A percentile compares a stretch with the other conserved stretches of the same genome.
Conservation (phyloP, 306 rosid genomes). For the Quercus suber region DNA sequence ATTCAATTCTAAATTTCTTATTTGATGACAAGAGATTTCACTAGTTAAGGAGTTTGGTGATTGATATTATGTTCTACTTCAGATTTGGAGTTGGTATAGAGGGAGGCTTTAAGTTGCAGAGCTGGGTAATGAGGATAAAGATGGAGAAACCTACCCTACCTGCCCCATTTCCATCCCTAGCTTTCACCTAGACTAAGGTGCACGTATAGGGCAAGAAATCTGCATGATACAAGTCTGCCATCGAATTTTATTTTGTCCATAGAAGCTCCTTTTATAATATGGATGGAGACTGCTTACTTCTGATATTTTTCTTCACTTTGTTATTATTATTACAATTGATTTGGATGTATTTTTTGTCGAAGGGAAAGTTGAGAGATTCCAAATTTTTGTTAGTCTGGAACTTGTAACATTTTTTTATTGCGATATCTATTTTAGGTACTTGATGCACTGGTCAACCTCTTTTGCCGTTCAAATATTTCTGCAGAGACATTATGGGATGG, state of each 20-base stretch:
- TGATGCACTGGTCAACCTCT: constrained; percentile 82
- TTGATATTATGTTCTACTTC: not conserved
- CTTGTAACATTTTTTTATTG: not conserved
- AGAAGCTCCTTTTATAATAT: not conserved
- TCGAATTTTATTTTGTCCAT: not conserved
- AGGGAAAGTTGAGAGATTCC: not conserved
- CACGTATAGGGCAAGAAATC: not conserved
- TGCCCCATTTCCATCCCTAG: not conserved
- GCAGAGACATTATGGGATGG: constrained; percentile 94
- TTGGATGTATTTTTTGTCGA: not conserved
- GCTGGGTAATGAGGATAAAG: not conserved
- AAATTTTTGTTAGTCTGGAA: constrained; percentile 15
- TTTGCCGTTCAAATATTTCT: constrained; percentile 79
- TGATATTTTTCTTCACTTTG: not conserved
- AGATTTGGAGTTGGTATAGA: not conserved
- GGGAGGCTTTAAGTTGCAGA: not conserved
- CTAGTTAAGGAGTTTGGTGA: too few relatives aligned
- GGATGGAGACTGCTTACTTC: not conserved
- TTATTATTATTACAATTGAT: not conserved
- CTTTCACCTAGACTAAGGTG: not conserved
- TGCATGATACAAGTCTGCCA: not conserved
- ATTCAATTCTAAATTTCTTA: too few relatives aligned
- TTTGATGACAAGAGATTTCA: too few relatives aligned
- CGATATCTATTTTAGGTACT: constrained; percentile 60
- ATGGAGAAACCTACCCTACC: too few relatives aligned